phyloP scores from a whole-genome alignment of 2,329 filamentous ascomycete genomes.

The Fusarium sp. region DNA sequence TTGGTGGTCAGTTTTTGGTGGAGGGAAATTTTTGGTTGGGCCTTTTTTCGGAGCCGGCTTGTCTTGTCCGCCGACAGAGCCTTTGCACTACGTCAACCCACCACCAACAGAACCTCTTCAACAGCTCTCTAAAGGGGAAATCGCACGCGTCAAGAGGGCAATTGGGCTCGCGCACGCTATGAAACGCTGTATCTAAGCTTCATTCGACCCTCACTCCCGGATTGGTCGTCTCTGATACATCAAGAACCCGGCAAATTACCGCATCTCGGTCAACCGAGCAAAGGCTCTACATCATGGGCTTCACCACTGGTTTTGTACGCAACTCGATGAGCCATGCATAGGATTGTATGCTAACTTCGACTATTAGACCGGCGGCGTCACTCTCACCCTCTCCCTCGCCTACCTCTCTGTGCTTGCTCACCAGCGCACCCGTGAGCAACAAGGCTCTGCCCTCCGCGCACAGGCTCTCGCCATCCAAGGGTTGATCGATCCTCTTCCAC shows the following conservation, averaged over 20 bases:
- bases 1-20: conserved; percentile 36
- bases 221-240: conserved; percentile 31
- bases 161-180: conserved; percentile 45
- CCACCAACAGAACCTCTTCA: conserved; percentile 37
- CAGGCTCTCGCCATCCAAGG: conserved; percentile 63
- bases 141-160: conserved; percentile 33
- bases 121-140: conserved; percentile 21
- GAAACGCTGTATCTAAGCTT: conserved; percentile 42
- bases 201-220: conserved; percentile 18
- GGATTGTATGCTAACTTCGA: not conserved
- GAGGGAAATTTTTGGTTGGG: conserved; percentile 46
- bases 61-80: conserved; percentile 41
- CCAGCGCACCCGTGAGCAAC: conserved; percentile 69
- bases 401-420: conserved; percentile 77
- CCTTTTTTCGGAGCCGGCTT: conserved; percentile 42
- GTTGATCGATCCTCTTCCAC: conserved; percentile 59
- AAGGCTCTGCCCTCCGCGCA: conserved; percentile 63
- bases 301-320: conserved; percentile 77
- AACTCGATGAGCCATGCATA: not conserved
- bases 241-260: conserved; percentile 41
- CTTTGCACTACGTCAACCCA: conserved; percentile 43
- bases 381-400: conserved; percentile 75
- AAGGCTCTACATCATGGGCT: conserved; percentile 66
- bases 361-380: conserved; percentile 74
- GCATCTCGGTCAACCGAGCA: conserved; percentile 39